Conservation (phyloP, 2,329 filamentous ascomycete genomes). For the Ceratocystis variospora region DNA sequence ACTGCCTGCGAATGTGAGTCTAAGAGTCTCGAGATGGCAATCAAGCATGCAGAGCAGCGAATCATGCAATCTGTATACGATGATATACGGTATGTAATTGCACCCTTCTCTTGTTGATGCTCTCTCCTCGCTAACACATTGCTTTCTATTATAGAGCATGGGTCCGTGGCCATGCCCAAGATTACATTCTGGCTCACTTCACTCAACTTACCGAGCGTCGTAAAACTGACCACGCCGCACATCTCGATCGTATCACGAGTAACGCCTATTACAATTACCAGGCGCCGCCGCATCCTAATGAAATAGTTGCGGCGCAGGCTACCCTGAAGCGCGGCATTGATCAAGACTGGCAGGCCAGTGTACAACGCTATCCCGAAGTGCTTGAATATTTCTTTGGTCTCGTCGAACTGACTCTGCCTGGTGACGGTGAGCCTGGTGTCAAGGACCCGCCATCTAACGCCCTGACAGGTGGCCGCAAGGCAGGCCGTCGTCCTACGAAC, state of each 20-base stretch:
- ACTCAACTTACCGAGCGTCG: slow-evolving; percentile 46
- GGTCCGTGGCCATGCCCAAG: slow-evolving; percentile 52
- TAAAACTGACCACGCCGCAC: slow-evolving; percentile 41
- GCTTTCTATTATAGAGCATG: slow-evolving; percentile 34
- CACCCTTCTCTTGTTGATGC: background rate
- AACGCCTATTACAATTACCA: slow-evolving; percentile 46
- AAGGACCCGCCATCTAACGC: slow-evolving; percentile 47
- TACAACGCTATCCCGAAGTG: slow-evolving; percentile 67
- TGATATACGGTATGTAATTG: slow-evolving; percentile 44
- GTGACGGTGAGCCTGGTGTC: slow-evolving; percentile 45
- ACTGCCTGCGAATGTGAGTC: slow-evolving; percentile 52
- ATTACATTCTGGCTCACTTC: slow-evolving; percentile 55
- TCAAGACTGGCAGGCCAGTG: slow-evolving; percentile 62
- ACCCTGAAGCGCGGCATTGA: slow-evolving; percentile 61
- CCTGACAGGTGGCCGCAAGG: slow-evolving; percentile 36
- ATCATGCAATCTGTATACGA: slow-evolving; percentile 50
- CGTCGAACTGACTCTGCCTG: slow-evolving; percentile 51
- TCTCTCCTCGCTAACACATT: slow-evolving; percentile 1
- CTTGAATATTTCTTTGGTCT: slow-evolving; percentile 66
- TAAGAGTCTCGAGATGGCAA: slow-evolving; percentile 47
- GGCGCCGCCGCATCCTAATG: slow-evolving; percentile 42
- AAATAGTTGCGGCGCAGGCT: slow-evolving; percentile 51
- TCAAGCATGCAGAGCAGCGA: slow-evolving; percentile 47
- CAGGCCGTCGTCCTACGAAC: slow-evolving; percentile 29
- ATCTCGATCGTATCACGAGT: slow-evolving; percentile 42